Conservation (phyloP, 306 rosid species). For the Trichosanthes truncata region DNA sequence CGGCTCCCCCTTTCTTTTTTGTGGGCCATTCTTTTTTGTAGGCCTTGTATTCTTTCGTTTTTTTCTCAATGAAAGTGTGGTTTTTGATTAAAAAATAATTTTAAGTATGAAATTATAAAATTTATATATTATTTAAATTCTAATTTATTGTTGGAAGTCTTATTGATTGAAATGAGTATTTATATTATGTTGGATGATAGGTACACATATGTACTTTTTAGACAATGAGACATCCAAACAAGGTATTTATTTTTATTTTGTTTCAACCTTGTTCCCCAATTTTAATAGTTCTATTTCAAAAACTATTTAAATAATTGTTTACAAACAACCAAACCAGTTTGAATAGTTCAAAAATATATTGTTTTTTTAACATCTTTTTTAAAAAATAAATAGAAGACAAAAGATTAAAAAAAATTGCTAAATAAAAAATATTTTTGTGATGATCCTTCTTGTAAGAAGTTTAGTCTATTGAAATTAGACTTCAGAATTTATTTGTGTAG, state of each 20-base stretch:
- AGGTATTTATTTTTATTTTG: background rate
- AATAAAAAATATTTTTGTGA: no score
- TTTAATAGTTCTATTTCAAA: background rate
- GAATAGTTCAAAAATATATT: background rate
- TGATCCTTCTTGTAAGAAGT: background rate
- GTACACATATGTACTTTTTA: background rate
- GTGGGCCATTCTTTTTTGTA: no score
- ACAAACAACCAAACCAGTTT: background rate
- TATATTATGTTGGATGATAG: background rate
- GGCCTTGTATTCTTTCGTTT: no score
- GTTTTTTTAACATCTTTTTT: no score
- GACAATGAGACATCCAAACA: conserved; percentile 1
- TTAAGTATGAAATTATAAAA: no score
- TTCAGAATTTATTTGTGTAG: background rate
- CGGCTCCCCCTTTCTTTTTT: no score
- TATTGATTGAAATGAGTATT: background rate
- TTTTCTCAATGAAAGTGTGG: no score
- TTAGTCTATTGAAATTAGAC: background rate
- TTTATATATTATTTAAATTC: background rate
- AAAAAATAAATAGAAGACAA: no score
- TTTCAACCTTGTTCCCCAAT: background rate
- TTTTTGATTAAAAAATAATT: no score
- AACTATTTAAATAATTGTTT: background rate
- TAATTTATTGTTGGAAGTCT: background rate
- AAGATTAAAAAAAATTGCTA: no score